A percentile compares a stretch with the other conserved stretches of the same genome.
These are phyloP conservation scores for Priceomyces melissophilus DNA, from an alignment of 805 yeast species.

Conservation along the genomic window DNA sequence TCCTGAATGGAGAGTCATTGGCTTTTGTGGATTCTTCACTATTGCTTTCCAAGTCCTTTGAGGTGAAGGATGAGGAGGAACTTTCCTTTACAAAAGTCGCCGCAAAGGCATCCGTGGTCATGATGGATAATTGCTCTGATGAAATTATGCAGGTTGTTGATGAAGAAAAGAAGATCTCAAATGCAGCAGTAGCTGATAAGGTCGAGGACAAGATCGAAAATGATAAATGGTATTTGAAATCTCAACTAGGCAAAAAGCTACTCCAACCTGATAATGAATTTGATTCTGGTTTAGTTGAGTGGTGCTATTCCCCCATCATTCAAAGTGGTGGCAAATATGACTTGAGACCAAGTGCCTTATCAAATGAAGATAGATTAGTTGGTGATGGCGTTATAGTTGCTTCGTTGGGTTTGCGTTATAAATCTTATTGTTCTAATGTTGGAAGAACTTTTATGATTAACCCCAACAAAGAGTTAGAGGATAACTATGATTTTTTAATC, in stretches of 20 bases:
- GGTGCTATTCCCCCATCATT: constrained; percentile 90
- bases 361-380: constrained; percentile 58
- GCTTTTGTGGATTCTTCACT: constrained; percentile 47
- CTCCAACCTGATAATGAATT: constrained; percentile 55
- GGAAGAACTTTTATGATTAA: constrained; percentile 88
- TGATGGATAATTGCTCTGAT: constrained; percentile 80
- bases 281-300: constrained; percentile 74
- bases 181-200: constrained; percentile 67
- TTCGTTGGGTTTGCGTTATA: constrained; percentile 82
- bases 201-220: constrained; percentile 76
- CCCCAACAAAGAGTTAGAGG: constrained; percentile 76
- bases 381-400: constrained; percentile 77
- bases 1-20: constrained; percentile 30
- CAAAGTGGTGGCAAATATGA: constrained; percentile 88
- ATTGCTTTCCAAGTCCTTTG: constrained; percentile 55
- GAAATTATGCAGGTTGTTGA: constrained; percentile 86
- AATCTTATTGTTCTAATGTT: constrained; percentile 82
- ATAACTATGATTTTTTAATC: constrained; percentile 73
- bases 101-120: constrained; percentile 68
- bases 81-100: constrained; percentile 63
- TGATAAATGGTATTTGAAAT: constrained; percentile 62
- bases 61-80: constrained; percentile 78
- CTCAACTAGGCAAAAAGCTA: constrained; percentile 48
- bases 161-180: constrained; percentile 75
- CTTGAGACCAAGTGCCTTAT: constrained; percentile 76